Evolutionary conservation across 768 basidiomycete genomes (phyloP).

Genomic region (Leccinellum albellum): DNA sequence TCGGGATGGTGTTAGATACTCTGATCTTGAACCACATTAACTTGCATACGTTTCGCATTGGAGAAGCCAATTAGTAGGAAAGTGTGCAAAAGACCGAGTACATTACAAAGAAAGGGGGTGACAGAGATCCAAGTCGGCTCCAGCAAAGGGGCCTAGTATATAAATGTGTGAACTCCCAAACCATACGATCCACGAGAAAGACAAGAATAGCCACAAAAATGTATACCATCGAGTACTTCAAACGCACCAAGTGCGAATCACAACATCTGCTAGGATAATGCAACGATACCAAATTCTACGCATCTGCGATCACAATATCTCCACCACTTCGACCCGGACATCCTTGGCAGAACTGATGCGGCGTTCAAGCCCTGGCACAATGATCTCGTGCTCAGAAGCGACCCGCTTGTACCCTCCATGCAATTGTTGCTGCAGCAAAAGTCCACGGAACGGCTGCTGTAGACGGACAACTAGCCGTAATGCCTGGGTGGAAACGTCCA

Average conservation of each 20-base stretch:
- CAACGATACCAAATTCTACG: too few relatives aligned
- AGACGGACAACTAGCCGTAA: conserved; percentile 7
- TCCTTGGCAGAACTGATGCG: neutral
- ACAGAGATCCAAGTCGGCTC: neutral
- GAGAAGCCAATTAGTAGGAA: too few relatives aligned
- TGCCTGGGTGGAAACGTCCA: neutral
- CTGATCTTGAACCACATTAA: too few relatives aligned
- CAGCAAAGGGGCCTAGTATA: neutral
- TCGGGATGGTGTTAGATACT: conserved; percentile 33
- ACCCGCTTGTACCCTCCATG: neutral
- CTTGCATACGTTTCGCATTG: too few relatives aligned
- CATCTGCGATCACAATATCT: neutral
- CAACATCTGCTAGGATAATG: too few relatives aligned
- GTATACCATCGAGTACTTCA: neutral
- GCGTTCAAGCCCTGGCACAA: neutral
- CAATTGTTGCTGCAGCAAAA: conserved; percentile 3
- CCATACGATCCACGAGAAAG: neutral
- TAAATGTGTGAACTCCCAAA: neutral
- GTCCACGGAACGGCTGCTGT: conserved; percentile 5
- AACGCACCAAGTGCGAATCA: too few relatives aligned
- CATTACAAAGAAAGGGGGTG: too few relatives aligned
- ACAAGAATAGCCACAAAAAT: neutral
- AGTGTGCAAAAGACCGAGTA: too few relatives aligned
- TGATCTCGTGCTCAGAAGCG: neutral
- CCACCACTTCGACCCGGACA: neutral